Base-by-base conservation (phyloP, 345 rosid species). In the Salix arbutifolia region DNA sequence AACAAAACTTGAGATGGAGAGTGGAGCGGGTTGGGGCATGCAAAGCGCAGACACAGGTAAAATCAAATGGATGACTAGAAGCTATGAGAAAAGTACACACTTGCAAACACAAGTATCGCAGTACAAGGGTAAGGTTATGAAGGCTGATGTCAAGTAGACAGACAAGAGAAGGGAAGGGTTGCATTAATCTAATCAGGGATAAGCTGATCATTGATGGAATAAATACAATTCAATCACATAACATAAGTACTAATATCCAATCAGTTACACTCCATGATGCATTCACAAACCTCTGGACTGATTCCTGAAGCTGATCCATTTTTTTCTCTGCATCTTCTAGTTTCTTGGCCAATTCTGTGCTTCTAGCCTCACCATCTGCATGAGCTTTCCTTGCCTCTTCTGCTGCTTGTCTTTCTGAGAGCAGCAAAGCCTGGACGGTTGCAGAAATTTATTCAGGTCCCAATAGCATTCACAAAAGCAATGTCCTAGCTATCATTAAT, bases 291-390 rank as follows among this genome's bases (percentile, higher is more conserved):
- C 99, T 96, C 84, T 96, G 99, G 48, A 92, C 85, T 60, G 94
- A 93, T 75, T 96, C 98, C 87, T 92, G 99, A 83, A 96, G 91
- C 80, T 94, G 98, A 72, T 91, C 99, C 79, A 87, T 88, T 87
- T 88, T 96, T 79, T 70, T 82, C 67, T 88, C 91, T 56, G 97
- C 80, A 76, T 86, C 91, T 87, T 88, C 97, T 74, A 96, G 92
- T 84, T 96, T 94, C 77, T 82, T 89, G 40, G 82, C 85, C 80
- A 93, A 86, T 85, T 88, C 94, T 35, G 90, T 77, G 75, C 89
- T 91, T 80, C 85, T 91, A 75, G 87, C 88, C 87, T 91, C 93
- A 50, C 88, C 88, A 76, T 86, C 90, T 64, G 79, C 71, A 75
- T 73, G 82, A 81, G 89, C 91, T 81, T 88, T 91, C 78, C 80